Conservation (phyloP, 768 basidiomycete species). For the Auriscalpium orientale region DNA sequence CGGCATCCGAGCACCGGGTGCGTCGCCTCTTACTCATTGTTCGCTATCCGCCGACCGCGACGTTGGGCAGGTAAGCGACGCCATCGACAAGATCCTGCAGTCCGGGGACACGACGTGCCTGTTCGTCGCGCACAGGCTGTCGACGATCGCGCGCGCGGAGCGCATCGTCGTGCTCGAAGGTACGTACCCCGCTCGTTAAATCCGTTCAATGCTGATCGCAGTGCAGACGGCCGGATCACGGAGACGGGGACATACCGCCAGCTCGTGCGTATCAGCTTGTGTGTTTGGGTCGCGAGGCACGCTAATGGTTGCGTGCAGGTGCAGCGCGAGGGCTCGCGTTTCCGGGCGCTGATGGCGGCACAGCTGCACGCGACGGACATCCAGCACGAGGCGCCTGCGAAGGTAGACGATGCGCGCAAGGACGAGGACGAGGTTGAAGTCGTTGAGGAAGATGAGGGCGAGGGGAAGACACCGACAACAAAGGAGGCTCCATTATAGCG, state of each 20-base stretch:
- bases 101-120: constrained; percentile 78
- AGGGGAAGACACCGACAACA: too few relatives aligned
- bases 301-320: constrained; percentile 32
- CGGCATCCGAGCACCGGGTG: constrained; percentile 78
- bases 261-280: constrained; percentile 39
- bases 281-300: too few relatives aligned
- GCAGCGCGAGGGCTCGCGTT: constrained; percentile 64
- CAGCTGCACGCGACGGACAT: constrained; percentile 53
- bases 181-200: constrained; percentile 19
- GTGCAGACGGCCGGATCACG: constrained; percentile 62
- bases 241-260: constrained; percentile 79
- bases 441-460: too few relatives aligned
- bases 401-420: too few relatives aligned
- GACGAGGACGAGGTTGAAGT: too few relatives aligned
- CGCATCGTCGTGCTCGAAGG: constrained; percentile 86
- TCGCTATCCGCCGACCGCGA: too few relatives aligned
- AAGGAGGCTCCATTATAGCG: too few relatives aligned
- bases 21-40: constrained; percentile 9
- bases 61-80: constrained; percentile 64
- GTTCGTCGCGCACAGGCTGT: constrained; percentile 84
- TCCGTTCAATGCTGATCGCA: neutral
- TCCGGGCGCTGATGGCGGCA: constrained; percentile 88
- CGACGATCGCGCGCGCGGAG: constrained; percentile 86
- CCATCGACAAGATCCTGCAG: constrained; percentile 80
- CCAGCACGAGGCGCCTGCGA: too few relatives aligned